Percentiles rank a stretch among this genome's conserved stretches.
phyloP scores from a whole-genome alignment of 2,329 filamentous ascomycete genomes.

The Phialophora tarda region DNA sequence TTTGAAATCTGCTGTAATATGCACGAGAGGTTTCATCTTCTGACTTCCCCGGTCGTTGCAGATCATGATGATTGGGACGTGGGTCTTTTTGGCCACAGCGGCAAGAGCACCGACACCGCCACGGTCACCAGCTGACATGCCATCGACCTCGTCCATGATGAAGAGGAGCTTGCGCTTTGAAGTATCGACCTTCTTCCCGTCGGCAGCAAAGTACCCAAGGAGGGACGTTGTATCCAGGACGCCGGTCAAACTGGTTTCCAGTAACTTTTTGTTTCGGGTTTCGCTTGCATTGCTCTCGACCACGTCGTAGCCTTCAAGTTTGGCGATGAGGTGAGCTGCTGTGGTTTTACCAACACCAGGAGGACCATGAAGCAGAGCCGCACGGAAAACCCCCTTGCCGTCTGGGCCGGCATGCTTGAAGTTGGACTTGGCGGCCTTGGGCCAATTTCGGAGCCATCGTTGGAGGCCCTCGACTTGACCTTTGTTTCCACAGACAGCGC shows the following conservation, averaged over 20 bases:
- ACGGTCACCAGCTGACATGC: conserved; percentile 96
- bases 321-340: conserved; percentile 90
- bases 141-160: conserved; percentile 99
- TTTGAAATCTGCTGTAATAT: conserved; percentile 78
- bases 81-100: conserved; percentile 92
- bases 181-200: conserved; percentile 77
- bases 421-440: conserved; percentile 74
- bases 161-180: conserved; percentile 91
- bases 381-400: conserved; percentile 79
- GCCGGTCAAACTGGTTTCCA: conserved; percentile 85
- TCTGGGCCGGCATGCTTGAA: conserved; percentile 86
- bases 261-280: conserved; percentile 91
- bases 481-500: conserved; percentile 96
- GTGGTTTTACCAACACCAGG: conserved; percentile 98
- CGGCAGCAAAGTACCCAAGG: conserved; percentile 84
- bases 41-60: conserved; percentile 92
- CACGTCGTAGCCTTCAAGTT: conserved; percentile 89
- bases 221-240: conserved; percentile 93
- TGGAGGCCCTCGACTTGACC: conserved; percentile 86
- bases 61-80: conserved; percentile 93
- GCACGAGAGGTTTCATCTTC: conserved; percentile 99
- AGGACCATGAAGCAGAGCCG: conserved; percentile 93
- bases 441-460: conserved; percentile 82
- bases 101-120: conserved; percentile 94
- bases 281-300: conserved; percentile 97